phyloP scores from a whole-genome alignment of 768 basidiomycete genomes.

The Termitomyces sp. region DNA sequence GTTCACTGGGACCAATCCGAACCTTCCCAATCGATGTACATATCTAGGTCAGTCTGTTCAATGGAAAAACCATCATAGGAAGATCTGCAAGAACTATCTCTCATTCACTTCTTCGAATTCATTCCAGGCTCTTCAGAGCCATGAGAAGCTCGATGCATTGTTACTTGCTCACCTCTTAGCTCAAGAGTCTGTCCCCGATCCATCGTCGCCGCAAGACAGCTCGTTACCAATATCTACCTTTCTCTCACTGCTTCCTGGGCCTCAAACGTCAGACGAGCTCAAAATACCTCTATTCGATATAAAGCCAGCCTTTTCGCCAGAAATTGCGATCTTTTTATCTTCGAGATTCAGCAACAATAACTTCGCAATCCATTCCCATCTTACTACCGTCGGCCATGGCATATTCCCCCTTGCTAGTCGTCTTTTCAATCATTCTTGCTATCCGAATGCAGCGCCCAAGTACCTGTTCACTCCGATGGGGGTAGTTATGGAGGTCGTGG shows the following conservation, averaged over 20 bases:
- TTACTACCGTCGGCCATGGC: slow-evolving; percentile 68
- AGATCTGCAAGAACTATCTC: slow-evolving; percentile 61
- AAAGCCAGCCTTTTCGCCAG: slow-evolving; percentile 23
- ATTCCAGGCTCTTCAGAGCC: slow-evolving; percentile 46
- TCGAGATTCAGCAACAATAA: slow-evolving; percentile 78
- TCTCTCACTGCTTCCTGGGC: slow-evolving; percentile 43
- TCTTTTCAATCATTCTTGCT: slow-evolving; percentile 81
- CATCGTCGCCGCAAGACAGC: slow-evolving; percentile 17
- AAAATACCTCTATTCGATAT: slow-evolving; percentile 29
- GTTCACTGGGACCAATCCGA: slow-evolving; percentile 15
- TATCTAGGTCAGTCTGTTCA: slow-evolving; percentile 61
- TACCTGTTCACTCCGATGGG: slow-evolving; percentile 40
- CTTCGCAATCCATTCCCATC: slow-evolving; percentile 72
- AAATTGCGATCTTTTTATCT: slow-evolving; percentile 35
- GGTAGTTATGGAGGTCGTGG: slow-evolving; percentile 61
- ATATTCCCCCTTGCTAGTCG: slow-evolving; percentile 76
- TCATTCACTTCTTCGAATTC: slow-evolving; percentile 39
- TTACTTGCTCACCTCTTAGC: slow-evolving; percentile 63
- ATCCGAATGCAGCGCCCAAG: slow-evolving; percentile 67
- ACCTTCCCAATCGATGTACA: not conserved
- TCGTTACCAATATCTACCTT: slow-evolving; percentile 30
- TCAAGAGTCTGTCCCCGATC: slow-evolving; percentile 22
- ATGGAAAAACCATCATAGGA: slow-evolving; percentile 65
- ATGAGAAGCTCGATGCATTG: slow-evolving; percentile 59
- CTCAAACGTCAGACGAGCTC: slow-evolving; percentile 15